Evolutionary conservation across 2,329 filamentous ascomycete species (phyloP), one percentile per base, ranked within the genome.

Genomic region (Penicillium digitatum): DNA sequence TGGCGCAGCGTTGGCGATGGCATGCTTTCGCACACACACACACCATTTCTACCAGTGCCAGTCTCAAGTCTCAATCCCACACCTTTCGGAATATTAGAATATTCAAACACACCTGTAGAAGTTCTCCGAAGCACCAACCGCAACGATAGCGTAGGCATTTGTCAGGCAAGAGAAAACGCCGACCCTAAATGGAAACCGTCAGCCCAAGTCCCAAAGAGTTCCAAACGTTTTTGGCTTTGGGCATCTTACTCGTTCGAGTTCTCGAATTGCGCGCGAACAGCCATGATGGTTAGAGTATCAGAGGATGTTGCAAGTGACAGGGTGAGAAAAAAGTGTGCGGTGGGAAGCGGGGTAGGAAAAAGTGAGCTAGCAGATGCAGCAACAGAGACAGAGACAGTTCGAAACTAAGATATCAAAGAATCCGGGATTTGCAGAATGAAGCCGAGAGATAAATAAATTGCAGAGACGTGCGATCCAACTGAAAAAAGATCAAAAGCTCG

Each of bases 121-220:
- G 84, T 97, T 97, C 82, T 96, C 92, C 71, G 90, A 96, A 67
- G 90, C 92, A 71, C 94, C 94, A 64, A 96, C 85, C 62, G 93
- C 92, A 67, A 96, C 90, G 68, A 99, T 83, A 67, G 92, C 91
- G 77, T 96, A 99, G 57, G 90, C 93, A 79, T 99, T 99, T 66
- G 94, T 99, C 73, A 99, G 88, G 59, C 90, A 96, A 58, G 92
- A 79, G 77, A 99, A 99, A 72, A 97, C 94, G 74, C 94, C 94
- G 72, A 99, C 89, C 79, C 92, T 96, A 29, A n/a, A 44, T 26
- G 4, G 31, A 48, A 49, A 51, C 34, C n/a, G 52, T 55, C 46
- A 55, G 45, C 5, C 16, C 3, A 1, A 14, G 20, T 7, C 12
- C 22, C 20, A 8, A 20, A 11, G 2, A 10, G 9, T 27, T 6